Evolutionary conservation across 2,329 filamentous ascomycete species (phyloP), one percentile per base, ranked within the genome.

Genomic region (Bretziella fagacearum): DNA sequence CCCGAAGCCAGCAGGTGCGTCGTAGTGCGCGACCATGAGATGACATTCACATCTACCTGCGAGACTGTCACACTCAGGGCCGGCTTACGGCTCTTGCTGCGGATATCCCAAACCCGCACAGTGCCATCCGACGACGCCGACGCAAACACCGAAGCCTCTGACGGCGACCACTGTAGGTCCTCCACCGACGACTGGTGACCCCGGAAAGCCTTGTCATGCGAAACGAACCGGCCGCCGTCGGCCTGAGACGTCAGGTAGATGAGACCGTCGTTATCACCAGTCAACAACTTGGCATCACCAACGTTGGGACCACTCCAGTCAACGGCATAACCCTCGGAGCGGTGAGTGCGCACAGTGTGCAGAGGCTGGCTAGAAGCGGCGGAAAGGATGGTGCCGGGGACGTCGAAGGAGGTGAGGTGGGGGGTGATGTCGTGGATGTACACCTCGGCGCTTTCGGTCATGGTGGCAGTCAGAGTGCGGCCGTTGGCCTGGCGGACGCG

Each of bases 151-250:
- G 86, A 87, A 53, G 78, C 78, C 65, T 98, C 91, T 15, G 79
- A 84, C 0, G 91, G 91, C 44, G 84, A 93, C 91, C 91, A 98
- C 63, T 96, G 89, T 22, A 98, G 69, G 60, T 98, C 91, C 67
- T 98, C 91, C 13, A 98, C 78, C 44, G 83, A 89, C 58, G 79
- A 76, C 6, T 72, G 73, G 67, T 98, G 91, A 44, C 87, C 89
- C 18, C 75, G 75, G 65, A 93, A 93, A 1, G 89, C 70, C 36
- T 82, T 74, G 10, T 74, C 83, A 60, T 95, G 87, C 4, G 86
- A 93, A 15, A 84, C 80, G 72, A 86, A 96, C 52, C 83, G 82
- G 45, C 87, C 91, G 50, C 84, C 85, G 58, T 91, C 84, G 44
- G 81, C 87, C 49, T 84, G 74, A 6, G 84, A 86, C 1, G 89